Evolutionary conservation across 306 rosid genomes (phyloP), one percentile per base, ranked within the genome.

Genomic region (Cotoneaster glaucophyllus): DNA sequence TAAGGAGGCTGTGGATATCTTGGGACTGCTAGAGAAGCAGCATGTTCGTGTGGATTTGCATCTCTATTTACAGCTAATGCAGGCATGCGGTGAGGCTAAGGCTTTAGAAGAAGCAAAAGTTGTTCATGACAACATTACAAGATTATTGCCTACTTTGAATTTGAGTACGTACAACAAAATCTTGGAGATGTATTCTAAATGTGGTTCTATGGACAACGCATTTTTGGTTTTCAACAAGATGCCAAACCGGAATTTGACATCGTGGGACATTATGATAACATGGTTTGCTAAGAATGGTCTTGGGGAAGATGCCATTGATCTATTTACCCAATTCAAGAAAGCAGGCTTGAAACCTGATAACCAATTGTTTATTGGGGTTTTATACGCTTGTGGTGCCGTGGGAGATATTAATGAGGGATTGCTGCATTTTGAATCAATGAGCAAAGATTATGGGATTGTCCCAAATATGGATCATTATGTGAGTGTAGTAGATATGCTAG

Each of bases 231-330:
- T 90, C 76, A 68, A 87, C 64, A 41, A 81, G 26, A 92, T 90
- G 93, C 85, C 93, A 4, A 78, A 70, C 52, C 85, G 82, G 62
- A 92, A 92, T 78, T 67, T 90, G 82, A 88, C 93, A 24, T 87
- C 97, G 15, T 92, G 97, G 96, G 96, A 88, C 83, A 78, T 85
- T 54, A 90, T 92, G 93, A 85, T 92, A 70, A 85, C 87, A 1
- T 81, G 88, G 84, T 88, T 90, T 56, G 88, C 96, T 11, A 88
- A 81, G 76, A 90, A 92, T 73, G 93, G 87, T 74, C 80, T 73
- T 59, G 93, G 91, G 28, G 96, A 90, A 75, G 97, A 92, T 53
- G 91, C 96, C 57, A 84, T 92, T 64, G 92, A 90, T 78, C 81
- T 90, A 17, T 92, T 90, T 75, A 78, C 88, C 24, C 74, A 88